Evolutionary conservation across 495 filamentous ascomycete species (phyloP), one percentile per base, ranked within the genome.

Genomic region (Stereocaulon alpinum): DNA sequence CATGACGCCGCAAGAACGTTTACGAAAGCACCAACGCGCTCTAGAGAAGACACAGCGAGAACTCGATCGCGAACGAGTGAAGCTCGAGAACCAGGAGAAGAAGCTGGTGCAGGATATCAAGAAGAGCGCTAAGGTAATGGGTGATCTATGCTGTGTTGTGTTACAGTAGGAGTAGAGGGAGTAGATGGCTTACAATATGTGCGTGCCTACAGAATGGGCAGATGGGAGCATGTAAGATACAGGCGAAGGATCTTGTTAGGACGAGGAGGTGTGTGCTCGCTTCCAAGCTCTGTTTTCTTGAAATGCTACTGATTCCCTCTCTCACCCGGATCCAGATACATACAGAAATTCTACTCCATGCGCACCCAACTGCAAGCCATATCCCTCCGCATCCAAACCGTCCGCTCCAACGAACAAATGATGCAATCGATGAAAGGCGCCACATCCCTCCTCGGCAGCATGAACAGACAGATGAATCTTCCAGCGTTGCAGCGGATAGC

Each of bases 401-500:
- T 96, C 41, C 84, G 94, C 50, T 95, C 90, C 66, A 97, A 98
- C 73, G 93, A 98, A 70, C 91, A 96, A 73, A 98, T 98, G 93
- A 95, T 96, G 91, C 89, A 95, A 70, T 91, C 90, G 6, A 98
- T 97, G 93, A 97, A 96, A 69, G 93, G 94, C 53, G 94, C 93
- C 5, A 97, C 94, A 0, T 81, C 85, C 68, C 82, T 96, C 3
- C 78, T 98, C 15, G 89, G 91, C 12, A 91, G 85, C 70, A 98
- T 98, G 94, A 98, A 98, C 71, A 80, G 86, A 43, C 87, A 86
- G 53, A 97, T 98, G 93, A 97, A 97, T 69, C 82, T 98, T 11
- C 93, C 93, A 2, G 89, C 88, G 14, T 74, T 98, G 42, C 93
- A 97, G 70, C 83, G 94, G 54, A 97, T 98, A 69, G 92, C 93